Evolutionary conservation across 768 basidiomycete genomes (phyloP).

Genomic region (Mycena polygramma): DNA sequence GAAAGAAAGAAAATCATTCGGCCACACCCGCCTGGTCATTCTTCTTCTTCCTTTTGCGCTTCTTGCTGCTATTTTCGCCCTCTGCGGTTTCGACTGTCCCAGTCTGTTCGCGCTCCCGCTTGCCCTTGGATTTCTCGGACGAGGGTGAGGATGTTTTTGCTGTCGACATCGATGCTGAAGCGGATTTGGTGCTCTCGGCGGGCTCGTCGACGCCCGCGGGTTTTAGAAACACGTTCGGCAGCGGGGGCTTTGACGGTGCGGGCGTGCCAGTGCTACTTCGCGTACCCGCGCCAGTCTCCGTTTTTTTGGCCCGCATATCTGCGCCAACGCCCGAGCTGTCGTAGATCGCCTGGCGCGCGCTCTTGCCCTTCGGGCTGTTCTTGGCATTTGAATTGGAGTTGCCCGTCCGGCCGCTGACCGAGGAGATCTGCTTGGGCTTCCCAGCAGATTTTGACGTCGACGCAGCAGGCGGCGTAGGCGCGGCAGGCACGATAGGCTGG

Average conservation of each 20-base stretch:
- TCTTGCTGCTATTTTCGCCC: conserved; percentile 39
- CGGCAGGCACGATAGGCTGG: neutral
- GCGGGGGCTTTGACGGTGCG: neutral
- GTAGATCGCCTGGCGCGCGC: conserved; percentile 60
- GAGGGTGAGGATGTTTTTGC: neutral
- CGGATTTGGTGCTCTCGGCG: conserved; percentile 38
- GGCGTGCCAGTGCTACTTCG: neutral
- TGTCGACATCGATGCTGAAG: neutral
- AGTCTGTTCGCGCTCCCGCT: conserved; percentile 46
- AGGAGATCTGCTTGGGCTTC: conserved; percentile 14
- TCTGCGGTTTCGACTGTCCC: conserved; percentile 38
- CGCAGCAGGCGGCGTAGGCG: neutral
- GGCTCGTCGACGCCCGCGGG: conserved; percentile 71
- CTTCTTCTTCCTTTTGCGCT: conserved; percentile 55
- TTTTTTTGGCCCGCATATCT: conserved; percentile 56
- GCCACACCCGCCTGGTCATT: conserved; percentile 36
- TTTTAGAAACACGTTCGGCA: conserved; percentile 58
- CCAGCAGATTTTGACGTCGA: conserved; percentile 19
- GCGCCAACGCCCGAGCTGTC: conserved; percentile 62
- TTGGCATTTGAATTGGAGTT: conserved; percentile 19
- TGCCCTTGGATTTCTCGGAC: conserved; percentile 40
- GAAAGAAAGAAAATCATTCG: neutral
- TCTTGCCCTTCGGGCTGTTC: conserved; percentile 47
- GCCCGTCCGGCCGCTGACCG: conserved; percentile 14
- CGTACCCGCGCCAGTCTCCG: neutral